Evolutionary conservation across 768 basidiomycete genomes (phyloP), one percentile per base, ranked within the genome.

Genomic region (Clavaria fumosa): DNA sequence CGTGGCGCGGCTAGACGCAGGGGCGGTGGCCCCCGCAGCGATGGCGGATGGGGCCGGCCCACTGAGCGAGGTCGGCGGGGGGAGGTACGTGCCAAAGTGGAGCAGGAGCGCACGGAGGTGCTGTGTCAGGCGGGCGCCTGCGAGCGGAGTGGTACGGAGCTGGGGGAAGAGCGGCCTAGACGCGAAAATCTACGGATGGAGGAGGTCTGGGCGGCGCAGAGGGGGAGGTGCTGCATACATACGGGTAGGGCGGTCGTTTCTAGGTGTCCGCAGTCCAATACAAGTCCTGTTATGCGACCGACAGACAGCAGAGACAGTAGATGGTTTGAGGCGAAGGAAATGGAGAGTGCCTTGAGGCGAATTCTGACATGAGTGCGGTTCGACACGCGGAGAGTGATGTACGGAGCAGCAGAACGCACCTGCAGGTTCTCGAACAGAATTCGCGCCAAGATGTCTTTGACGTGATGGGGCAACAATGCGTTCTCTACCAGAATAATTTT

Each of bases 401-500:
- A 20, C 31, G 34, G 35, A 40, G 12, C 34, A 31, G 23, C 37
- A 27, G 10, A 34, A 47, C 60, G 42, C 43, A 84, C 90, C 63
- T 90, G 84, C 4, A 86, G 59, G 50, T 91, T 95, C 44, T 84
- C 80, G 51, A 97, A 97, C 14, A 97, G 59, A 28, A 85, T 74
- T 37, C 74, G 72, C 0, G 88, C 85, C 26, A 97, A 69, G 41
- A 72, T 75, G 30, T 93, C 84, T 57, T 97, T 97, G 51, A 96
- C 76, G 40, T 78, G 70, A 1, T 84, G 54, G 1, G 91, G 86
- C 12, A 96, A 61, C 17, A 93, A 59, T 1, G 93, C 84, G 53
- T 88, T 82, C 57, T 97, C 95, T 4, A 93, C 64, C 15, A 99
- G 49, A 37, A 97, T 86, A 37, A 99, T 81, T 57, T 95, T 97